Percentiles rank a stretch among this genome's conserved stretches.
These are phyloP conservation scores for Colletotrichum spinosum DNA, from an alignment of 2,329 filamentous ascomycete genomes.

Conservation along the genomic window DNA sequence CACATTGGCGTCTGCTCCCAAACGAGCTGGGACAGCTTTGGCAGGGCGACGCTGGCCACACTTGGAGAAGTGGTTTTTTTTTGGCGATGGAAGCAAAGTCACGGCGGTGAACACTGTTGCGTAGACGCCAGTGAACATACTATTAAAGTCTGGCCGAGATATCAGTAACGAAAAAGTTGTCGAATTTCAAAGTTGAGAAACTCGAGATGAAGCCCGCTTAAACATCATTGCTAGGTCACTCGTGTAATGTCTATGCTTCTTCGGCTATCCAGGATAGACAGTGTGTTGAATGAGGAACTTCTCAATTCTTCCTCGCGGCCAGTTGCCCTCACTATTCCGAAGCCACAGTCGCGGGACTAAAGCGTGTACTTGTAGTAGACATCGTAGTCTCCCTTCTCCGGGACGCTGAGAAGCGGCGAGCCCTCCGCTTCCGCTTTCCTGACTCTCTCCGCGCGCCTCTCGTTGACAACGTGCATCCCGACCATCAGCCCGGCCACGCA, in stretches of 20 bases:
- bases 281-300: too few species aligned
- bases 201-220: too few species aligned
- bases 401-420: not conserved
- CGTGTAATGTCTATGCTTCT: too few species aligned
- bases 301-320: too few species aligned
- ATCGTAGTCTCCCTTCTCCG: constrained; percentile 16
- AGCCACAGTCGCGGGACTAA: constrained; percentile 30
- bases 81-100: not conserved
- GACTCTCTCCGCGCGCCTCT: constrained; percentile 39
- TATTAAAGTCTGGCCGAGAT: too few species aligned
- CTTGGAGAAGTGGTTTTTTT: constrained; percentile 36
- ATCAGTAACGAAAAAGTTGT: too few species aligned
- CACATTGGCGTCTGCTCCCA: constrained; percentile 9
- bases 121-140: too few species aligned
- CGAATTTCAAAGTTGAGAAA: too few species aligned
- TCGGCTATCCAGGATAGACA: too few species aligned
- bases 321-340: too few species aligned
- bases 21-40: not conserved
- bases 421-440: constrained; percentile 2
- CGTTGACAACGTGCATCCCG: constrained; percentile 44
- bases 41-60: not conserved
- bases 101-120: not conserved
- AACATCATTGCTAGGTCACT: too few species aligned
- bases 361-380: constrained; percentile 12
- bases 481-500: constrained; percentile 43